A percentile compares a stretch with the other conserved stretches of the same genome.
These are phyloP conservation scores for Endocalyx cinctus DNA, from an alignment of 2,329 filamentous ascomycete species.

Conservation along the genomic window DNA sequence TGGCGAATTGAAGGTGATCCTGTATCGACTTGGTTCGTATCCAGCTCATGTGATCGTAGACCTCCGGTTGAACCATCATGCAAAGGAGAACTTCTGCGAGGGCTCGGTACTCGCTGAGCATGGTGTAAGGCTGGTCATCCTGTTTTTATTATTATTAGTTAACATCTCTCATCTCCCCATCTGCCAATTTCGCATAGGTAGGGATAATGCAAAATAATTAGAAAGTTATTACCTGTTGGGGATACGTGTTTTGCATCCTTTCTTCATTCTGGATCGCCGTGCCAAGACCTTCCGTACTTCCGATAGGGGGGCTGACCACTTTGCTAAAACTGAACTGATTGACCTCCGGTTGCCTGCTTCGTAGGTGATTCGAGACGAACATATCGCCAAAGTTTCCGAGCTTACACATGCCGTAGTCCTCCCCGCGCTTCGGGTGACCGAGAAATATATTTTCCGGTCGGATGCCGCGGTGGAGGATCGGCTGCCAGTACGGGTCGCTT, in stretches of 20 bases:
- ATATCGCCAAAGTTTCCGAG: slow-evolving; percentile 43
- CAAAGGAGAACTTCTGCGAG: slow-evolving; percentile 24
- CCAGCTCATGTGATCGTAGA: slow-evolving; percentile 6
- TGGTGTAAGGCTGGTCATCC: slow-evolving; percentile 24
- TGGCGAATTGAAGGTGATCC: slow-evolving; percentile 10
- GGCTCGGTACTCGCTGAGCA: slow-evolving; percentile 25
- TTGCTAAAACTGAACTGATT: slow-evolving; percentile 11
- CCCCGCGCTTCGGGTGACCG: slow-evolving; percentile 39
- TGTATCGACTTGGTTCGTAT: slow-evolving; percentile 8
- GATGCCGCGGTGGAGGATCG: slow-evolving; percentile 47
- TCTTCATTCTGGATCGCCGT: too few species aligned
- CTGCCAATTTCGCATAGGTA: too few species aligned
- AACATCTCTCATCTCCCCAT: too few species aligned
- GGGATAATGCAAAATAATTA: too few species aligned
- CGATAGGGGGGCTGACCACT: slow-evolving; percentile 23
- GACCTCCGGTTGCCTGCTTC: too few species aligned
- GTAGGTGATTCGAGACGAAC: slow-evolving; percentile 36
- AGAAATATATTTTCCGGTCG: slow-evolving; percentile 46
- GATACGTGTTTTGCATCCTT: too few species aligned
- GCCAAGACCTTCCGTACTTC: too few species aligned
- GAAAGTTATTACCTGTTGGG: slow-evolving; percentile 16
- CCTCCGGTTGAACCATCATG: slow-evolving; percentile 24
- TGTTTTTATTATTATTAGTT: too few species aligned
- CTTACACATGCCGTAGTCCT: slow-evolving; percentile 51
- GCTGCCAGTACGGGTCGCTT: slow-evolving; percentile 41